These are phyloP conservation scores for Ceratobasidium sp. DNA, from an alignment of 1,284 basidiomycete genomes.

Conservation along the genomic window DNA sequence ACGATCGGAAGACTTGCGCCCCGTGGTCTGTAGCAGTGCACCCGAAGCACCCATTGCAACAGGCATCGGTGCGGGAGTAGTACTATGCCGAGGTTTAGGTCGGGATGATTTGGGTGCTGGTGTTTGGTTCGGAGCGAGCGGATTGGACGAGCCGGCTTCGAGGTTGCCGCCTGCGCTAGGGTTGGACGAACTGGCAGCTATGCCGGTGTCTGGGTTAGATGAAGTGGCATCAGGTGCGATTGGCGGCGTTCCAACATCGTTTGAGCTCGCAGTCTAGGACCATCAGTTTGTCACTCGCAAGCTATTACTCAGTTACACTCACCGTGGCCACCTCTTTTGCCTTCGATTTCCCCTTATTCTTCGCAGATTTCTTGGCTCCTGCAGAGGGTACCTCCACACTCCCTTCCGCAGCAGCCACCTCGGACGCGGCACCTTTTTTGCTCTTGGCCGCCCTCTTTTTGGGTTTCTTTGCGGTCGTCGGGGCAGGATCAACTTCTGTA, in stretches of 20 bases:
- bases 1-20: constrained; percentile 36
- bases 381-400: not conserved
- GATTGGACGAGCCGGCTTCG: constrained; percentile 12
- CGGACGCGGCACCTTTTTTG: constrained; percentile 26
- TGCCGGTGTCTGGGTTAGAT: constrained; percentile 21
- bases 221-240: not conserved
- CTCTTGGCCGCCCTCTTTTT: constrained; percentile 25
- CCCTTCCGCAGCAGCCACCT: not conserved
- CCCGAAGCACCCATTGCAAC: constrained; percentile 40
- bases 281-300: not conserved
- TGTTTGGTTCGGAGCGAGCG: constrained; percentile 7
- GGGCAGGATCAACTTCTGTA: not conserved
- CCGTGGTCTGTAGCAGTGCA: constrained; percentile 13
- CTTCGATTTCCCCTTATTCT: constrained; percentile 23
- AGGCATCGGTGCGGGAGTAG: constrained; percentile 34
- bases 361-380: constrained; percentile 19
- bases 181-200: constrained; percentile 15
- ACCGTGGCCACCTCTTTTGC: constrained; percentile 1
- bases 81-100: constrained; percentile 38
- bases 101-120: constrained; percentile 25
- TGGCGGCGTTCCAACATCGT: not conserved
- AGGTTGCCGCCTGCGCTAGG: not conserved
- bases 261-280: not conserved
- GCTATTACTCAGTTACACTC: not conserved
- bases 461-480: constrained; percentile 16